These are phyloP conservation scores for Yarrowia phangngaensis DNA, from an alignment of 805 yeast species.

Conservation along the genomic window DNA sequence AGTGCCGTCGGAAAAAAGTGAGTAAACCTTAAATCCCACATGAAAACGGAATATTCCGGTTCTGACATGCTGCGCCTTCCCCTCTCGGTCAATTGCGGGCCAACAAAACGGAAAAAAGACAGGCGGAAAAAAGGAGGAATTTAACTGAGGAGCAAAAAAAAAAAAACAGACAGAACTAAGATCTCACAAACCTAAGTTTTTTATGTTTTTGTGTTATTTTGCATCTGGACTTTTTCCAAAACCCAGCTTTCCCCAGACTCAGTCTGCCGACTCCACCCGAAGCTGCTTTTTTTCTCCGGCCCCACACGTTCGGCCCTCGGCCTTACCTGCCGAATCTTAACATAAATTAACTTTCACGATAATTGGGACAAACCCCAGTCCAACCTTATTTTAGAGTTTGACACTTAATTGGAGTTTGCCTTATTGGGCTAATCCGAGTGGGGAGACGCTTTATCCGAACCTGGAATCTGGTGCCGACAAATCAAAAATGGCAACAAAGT, in stretches of 20 bases:
- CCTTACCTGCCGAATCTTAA: too few relatives aligned
- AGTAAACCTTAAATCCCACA: conserved; percentile 29
- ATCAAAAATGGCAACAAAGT: too few relatives aligned
- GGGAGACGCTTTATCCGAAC: conserved; percentile 24
- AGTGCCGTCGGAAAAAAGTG: conserved; percentile 45
- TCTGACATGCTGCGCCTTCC: conserved; percentile 14
- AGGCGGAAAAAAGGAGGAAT: background rate
- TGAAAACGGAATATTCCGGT: conserved; percentile 27
- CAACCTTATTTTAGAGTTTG: conserved; percentile 2
- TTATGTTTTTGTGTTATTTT: too few relatives aligned
- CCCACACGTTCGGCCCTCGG: too few relatives aligned
- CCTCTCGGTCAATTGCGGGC: conserved; percentile 7
- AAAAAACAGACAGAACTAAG: too few relatives aligned
- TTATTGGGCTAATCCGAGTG: conserved; percentile 23
- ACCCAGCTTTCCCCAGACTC: too few relatives aligned
- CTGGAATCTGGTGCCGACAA: conserved; percentile 23
- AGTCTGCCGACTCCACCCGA: too few relatives aligned
- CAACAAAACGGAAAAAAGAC: background rate
- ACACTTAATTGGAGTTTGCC: conserved; percentile 2
- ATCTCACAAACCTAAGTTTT: too few relatives aligned
- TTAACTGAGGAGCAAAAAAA: too few relatives aligned
- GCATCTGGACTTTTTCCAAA: too few relatives aligned
- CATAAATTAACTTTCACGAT: conserved; percentile 9
- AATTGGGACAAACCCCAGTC: conserved; percentile 16
- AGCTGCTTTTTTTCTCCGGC: too few relatives aligned